A percentile compares a stretch with the other conserved stretches of the same genome.
phyloP scores from a whole-genome alignment of 179 eudicot species.

The Sideroxylon spinosum region DNA sequence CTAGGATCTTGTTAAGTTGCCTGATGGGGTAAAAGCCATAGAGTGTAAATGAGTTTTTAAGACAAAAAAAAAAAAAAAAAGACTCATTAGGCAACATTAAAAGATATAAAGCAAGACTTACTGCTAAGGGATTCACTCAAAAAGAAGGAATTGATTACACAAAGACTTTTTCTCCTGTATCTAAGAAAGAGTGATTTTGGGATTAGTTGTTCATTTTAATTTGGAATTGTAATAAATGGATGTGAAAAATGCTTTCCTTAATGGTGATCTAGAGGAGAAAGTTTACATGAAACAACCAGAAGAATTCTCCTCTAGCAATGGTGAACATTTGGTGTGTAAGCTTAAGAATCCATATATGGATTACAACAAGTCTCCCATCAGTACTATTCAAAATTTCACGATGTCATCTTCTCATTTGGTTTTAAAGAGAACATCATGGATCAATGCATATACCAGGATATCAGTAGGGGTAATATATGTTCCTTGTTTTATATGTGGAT shows the following conservation, averaged over 20 bases:
- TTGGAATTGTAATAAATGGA: neutral
- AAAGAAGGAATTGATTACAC: slow-evolving; percentile 16
- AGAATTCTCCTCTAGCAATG: neutral
- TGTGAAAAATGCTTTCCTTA: neutral
- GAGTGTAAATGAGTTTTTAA: neutral
- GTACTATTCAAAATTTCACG: neutral
- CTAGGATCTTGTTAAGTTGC: neutral
- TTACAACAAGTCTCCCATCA: neutral
- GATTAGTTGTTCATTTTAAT: no score
- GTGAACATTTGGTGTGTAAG: neutral
- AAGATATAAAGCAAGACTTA: no score
- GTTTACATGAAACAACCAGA: neutral
- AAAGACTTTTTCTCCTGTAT: neutral
- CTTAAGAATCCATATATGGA: neutral
- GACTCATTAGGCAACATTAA: no score
- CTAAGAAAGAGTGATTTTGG: no score
- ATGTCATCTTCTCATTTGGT: neutral
- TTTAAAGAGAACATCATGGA: neutral
- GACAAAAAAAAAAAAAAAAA: no score
- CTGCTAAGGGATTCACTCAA: slow-evolving; percentile 11
- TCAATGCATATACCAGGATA: slow-evolving; percentile 2
- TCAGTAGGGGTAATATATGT: slow-evolving; percentile 1
- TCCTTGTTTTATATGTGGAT: neutral
- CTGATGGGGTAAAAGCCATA: neutral
- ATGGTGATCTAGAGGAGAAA: neutral